Percentiles rank a stretch among this genome's conserved stretches.
These are phyloP conservation scores for Aspergillus sp. DNA, from an alignment of 2,329 filamentous ascomycete genomes.

Conservation along the genomic window DNA sequence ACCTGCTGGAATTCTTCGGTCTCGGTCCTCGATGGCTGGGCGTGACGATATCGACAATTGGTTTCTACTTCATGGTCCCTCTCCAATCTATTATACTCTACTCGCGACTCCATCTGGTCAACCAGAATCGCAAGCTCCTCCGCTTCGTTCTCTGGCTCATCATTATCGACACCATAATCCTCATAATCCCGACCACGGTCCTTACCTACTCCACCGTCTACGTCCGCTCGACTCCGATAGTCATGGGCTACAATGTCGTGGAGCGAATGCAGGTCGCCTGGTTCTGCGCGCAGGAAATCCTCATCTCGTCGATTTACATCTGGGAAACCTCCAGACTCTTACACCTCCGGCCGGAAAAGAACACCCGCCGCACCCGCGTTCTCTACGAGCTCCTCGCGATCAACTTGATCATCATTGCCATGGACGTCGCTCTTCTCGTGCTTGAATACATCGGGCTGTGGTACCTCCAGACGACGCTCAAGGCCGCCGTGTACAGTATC, in stretches of 20 bases:
- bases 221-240: constrained; percentile 20
- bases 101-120: constrained; percentile 62
- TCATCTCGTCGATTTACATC: constrained; percentile 53
- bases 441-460: constrained; percentile 46
- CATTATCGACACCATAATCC: constrained; percentile 52
- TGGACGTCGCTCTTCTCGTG: constrained; percentile 47
- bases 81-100: constrained; percentile 64
- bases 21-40: constrained; percentile 35
- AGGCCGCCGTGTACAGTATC: constrained; percentile 49
- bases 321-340: constrained; percentile 52
- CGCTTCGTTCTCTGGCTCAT: constrained; percentile 58
- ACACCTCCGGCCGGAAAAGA: constrained; percentile 32
- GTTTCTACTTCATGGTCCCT: constrained; percentile 61
- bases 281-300: constrained; percentile 47
- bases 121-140: constrained; percentile 50
- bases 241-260: constrained; percentile 45
- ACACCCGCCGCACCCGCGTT: constrained; percentile 39
- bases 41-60: constrained; percentile 48
- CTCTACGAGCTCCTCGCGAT: constrained; percentile 51
- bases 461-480: constrained; percentile 46
- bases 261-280: constrained; percentile 45
- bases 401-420: constrained; percentile 48
- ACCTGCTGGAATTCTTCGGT: constrained; percentile 40
- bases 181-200: constrained; percentile 55
- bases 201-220: constrained; percentile 50